Evolutionary conservation across 116 monocot genomes (phyloP).

Genomic region (Phalaenopsis hybrid): DNA sequence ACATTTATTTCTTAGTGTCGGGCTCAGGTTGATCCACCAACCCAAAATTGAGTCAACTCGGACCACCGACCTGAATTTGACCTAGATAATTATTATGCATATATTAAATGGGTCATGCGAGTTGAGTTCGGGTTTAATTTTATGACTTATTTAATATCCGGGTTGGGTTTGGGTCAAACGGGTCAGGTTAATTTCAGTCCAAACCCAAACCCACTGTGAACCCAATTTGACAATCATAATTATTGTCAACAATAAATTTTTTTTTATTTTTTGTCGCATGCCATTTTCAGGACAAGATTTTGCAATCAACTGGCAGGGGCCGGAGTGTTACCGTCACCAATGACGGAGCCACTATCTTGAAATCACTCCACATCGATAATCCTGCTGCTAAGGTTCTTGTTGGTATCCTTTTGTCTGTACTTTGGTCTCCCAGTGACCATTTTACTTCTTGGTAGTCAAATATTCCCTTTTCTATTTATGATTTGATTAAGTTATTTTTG

Average conservation of each 20-base stretch:
- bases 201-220: no score
- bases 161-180: no score
- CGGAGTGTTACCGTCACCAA: slow-evolving; percentile 89
- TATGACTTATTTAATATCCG: no score
- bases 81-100: no score
- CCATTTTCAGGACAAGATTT: slow-evolving; percentile 66
- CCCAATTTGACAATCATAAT: no score
- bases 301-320: slow-evolving; percentile 93
- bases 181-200: no score
- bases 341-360: slow-evolving; percentile 98
- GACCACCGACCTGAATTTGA: no score
- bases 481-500: not conserved
- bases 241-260: not conserved
- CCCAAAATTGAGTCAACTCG: no score
- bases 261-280: slow-evolving; percentile 4
- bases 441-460: not conserved
- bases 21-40: no score
- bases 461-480: not conserved
- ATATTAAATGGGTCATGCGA: no score
- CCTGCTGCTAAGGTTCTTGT: slow-evolving; percentile 97
- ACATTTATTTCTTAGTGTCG: no score
- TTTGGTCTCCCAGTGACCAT: not conserved
- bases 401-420: slow-evolving; percentile 63
- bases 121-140: no score
- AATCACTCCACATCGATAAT: slow-evolving; percentile 97